phyloP scores from a whole-genome alignment of 2,329 filamentous ascomycete species.

The Xylariaceae sp. region DNA sequence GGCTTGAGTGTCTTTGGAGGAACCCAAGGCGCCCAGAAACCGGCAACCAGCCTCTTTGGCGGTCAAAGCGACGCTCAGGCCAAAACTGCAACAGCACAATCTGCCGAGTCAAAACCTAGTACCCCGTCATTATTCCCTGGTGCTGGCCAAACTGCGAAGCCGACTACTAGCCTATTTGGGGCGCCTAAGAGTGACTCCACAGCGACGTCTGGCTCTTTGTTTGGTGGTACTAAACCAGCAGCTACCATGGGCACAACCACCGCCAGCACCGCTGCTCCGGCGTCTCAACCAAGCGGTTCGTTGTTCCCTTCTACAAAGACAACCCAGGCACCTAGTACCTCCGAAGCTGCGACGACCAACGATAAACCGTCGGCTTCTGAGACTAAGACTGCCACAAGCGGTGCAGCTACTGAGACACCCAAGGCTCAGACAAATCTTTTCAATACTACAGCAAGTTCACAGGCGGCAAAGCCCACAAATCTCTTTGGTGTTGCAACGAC shows the following conservation, averaged over 20 bases:
- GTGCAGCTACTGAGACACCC: conserved; percentile 25
- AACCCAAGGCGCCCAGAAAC: conserved; percentile 16
- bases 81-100: conserved; percentile 28
- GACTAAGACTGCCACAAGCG: conserved; percentile 18
- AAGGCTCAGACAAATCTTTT: conserved; percentile 25
- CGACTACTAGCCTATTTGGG: conserved; percentile 19
- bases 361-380: conserved; percentile 21
- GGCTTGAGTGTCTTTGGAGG: conserved; percentile 24
- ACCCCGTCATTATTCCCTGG: conserved; percentile 20
- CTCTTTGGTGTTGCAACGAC: conserved; percentile 28
- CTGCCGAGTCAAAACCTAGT: conserved; percentile 20
- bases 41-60: conserved; percentile 18
- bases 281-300: conserved; percentile 18
- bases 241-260: conserved; percentile 13
- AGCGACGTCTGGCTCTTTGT: conserved; percentile 19
- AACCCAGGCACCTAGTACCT: conserved; percentile 12
- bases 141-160: conserved; percentile 16
- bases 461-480: conserved; percentile 26
- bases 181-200: conserved; percentile 22
- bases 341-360: conserved; percentile 16
- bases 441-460: conserved; percentile 24
- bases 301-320: conserved; percentile 19
- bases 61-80: conserved; percentile 16
- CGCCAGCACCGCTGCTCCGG: conserved; percentile 9
- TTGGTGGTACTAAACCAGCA: conserved; percentile 22